phyloP scores from a whole-genome alignment of 257 asterid genomes.

The Fraxinus excelsior region DNA sequence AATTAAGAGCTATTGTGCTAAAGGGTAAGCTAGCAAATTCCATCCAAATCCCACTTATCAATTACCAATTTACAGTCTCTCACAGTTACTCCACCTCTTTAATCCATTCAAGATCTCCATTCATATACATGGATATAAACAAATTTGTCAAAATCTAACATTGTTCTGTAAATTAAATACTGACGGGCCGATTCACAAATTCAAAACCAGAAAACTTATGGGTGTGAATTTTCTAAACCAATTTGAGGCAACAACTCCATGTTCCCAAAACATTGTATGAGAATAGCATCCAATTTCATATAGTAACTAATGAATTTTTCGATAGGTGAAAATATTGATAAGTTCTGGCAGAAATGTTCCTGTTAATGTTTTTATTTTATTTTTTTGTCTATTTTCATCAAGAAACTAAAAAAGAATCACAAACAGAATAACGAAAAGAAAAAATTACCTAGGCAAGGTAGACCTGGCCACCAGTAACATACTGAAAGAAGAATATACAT shows the following conservation, averaged over 20 bases:
- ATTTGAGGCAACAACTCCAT: neutral
- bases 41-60: neutral
- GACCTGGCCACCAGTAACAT: slow-evolving; percentile 78
- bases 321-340: neutral
- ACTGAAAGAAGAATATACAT: slow-evolving; percentile 75
- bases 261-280: neutral
- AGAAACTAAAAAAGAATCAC: neutral
- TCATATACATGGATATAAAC: too few species aligned
- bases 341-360: neutral
- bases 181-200: neutral
- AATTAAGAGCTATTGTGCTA: neutral
- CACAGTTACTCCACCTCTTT: neutral
- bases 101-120: neutral
- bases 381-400: neutral
- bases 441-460: slow-evolving; percentile 78
- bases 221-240: neutral
- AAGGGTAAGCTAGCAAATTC: neutral
- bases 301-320: neutral
- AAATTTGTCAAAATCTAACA: too few species aligned
- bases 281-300: neutral
- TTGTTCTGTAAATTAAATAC: neutral
- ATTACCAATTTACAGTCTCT: neutral
- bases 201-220: neutral
- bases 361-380: too few species aligned
- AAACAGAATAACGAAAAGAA: neutral